Conservation (phyloP, 1,284 basidiomycete genomes). For the Malassezia slooffiae region DNA sequence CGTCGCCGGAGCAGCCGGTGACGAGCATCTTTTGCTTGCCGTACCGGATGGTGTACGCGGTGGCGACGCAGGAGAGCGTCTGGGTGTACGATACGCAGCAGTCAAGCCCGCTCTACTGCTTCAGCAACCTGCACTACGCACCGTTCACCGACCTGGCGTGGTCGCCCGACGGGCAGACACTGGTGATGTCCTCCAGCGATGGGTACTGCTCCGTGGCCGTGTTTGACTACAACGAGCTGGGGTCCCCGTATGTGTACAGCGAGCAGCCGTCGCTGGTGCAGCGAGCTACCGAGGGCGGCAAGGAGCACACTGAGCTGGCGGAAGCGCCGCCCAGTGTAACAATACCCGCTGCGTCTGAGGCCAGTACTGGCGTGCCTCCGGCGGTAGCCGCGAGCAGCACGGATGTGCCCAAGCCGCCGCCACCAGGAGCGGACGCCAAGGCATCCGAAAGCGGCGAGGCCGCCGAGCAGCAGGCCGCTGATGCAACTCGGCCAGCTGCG, state of each 20-base stretch:
- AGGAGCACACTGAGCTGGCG: conserved; percentile 14
- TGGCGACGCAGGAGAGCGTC: conserved; percentile 91
- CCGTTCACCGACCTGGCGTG: conserved; percentile 94
- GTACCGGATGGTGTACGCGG: conserved; percentile 88
- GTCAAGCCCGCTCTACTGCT: conserved; percentile 75
- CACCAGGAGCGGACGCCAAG: too few species aligned
- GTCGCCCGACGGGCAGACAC: conserved; percentile 87
- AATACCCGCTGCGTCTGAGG: not conserved
- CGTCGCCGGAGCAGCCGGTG: too few species aligned
- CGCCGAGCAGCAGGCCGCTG: too few species aligned
- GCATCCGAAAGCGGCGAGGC: too few species aligned
- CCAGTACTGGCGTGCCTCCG: too few species aligned
- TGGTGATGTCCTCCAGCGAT: conserved; percentile 83
- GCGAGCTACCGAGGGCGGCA: conserved; percentile 17
- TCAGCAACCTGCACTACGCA: conserved; percentile 91
- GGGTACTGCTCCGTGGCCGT: conserved; percentile 90
- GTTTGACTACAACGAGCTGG: conserved; percentile 69
- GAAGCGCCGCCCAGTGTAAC: conserved; percentile 12
- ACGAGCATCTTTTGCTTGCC: conserved; percentile 70
- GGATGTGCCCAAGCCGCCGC: too few species aligned
- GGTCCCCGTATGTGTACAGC: conserved; percentile 51
- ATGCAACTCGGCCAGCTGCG: too few species aligned
- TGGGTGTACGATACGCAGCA: conserved; percentile 96
- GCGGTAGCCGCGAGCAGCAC: too few species aligned
- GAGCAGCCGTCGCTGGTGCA: conserved; percentile 32